These are phyloP conservation scores for Allium sativum DNA, from an alignment of 106 monocot genomes.

Conservation along the genomic window DNA sequence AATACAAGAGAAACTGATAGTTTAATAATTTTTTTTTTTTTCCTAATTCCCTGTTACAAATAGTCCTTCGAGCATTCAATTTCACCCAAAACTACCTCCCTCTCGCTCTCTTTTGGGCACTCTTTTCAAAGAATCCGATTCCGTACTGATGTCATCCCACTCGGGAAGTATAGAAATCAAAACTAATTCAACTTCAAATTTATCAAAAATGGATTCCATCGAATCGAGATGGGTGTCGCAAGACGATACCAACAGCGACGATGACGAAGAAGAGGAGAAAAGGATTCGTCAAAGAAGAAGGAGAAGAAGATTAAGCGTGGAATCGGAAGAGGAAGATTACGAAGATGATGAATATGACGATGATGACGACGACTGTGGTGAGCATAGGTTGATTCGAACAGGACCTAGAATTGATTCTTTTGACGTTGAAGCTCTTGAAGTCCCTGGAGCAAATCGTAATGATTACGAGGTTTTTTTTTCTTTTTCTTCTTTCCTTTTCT, in stretches of 20 bases:
- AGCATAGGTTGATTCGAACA: slow-evolving; percentile 66
- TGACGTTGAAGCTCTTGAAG: slow-evolving; percentile 92
- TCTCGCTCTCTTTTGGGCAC: neutral
- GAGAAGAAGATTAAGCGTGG: slow-evolving; percentile 9
- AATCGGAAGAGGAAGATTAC: slow-evolving; percentile 36
- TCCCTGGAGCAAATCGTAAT: slow-evolving; percentile 50
- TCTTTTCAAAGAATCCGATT: neutral
- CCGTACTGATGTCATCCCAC: no score
- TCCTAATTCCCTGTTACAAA: neutral
- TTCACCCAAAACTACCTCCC: neutral
- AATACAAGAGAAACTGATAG: no score
- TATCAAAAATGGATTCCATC: slow-evolving; percentile 69
- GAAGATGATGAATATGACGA: slow-evolving; percentile 34
- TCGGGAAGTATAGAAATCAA: no score
- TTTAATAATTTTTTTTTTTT: no score
- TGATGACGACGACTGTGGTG: slow-evolving; percentile 24
- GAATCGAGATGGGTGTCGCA: slow-evolving; percentile 73
- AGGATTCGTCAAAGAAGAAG: neutral
- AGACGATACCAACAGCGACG: slow-evolving; percentile 27
- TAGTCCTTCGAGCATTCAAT: neutral
- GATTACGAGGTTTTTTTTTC: slow-evolving; percentile 37
- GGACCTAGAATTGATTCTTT: slow-evolving; percentile 89
- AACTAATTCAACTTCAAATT: no score
- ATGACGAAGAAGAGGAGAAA: slow-evolving; percentile 1
- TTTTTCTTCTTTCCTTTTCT: neutral